A percentile compares a stretch with the other conserved stretches of the same genome.
phyloP scores from a whole-genome alignment of 164 flowering plant species.

The Euptelea pleiosperma region DNA sequence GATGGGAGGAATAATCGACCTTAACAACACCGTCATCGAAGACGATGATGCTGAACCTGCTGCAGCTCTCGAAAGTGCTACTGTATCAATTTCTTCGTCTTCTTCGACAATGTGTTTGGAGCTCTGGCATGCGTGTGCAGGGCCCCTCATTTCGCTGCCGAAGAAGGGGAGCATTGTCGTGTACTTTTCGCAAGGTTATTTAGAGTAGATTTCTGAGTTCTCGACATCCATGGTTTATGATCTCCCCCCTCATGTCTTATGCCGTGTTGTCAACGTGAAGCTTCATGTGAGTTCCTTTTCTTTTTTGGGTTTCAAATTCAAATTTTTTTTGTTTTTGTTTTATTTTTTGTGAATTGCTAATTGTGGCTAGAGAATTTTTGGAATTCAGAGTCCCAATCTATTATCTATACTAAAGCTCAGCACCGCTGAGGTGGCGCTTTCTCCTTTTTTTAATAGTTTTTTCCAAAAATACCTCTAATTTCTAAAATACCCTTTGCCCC shows the following conservation, averaged over 20 bases:
- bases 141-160: slow-evolving; percentile 79
- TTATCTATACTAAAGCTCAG: too few relatives aligned
- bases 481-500: too few relatives aligned
- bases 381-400: too few relatives aligned
- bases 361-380: too few relatives aligned
- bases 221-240: slow-evolving; percentile 26
- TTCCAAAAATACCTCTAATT: too few relatives aligned
- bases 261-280: slow-evolving; percentile 85
- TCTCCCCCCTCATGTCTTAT: slow-evolving; percentile 82
- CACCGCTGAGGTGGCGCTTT: too few relatives aligned
- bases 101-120: slow-evolving; percentile 63
- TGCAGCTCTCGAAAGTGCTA: background rate
- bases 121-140: slow-evolving; percentile 98
- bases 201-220: slow-evolving; percentile 52
- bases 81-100: slow-evolving; percentile 12
- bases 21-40: slow-evolving; percentile 57
- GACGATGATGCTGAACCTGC: slow-evolving; percentile 32
- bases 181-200: slow-evolving; percentile 90
- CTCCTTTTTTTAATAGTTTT: too few relatives aligned
- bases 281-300: slow-evolving; percentile 56
- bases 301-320: background rate
- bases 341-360: background rate
- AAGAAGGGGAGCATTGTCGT: slow-evolving; percentile 78
- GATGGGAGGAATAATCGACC: slow-evolving; percentile 70
- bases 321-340: background rate